Percentiles rank a stretch among this genome's conserved stretches.
Conservation (phyloP, 2,329 filamentous ascomycete species). For the Clarireedia sp. region DNA sequence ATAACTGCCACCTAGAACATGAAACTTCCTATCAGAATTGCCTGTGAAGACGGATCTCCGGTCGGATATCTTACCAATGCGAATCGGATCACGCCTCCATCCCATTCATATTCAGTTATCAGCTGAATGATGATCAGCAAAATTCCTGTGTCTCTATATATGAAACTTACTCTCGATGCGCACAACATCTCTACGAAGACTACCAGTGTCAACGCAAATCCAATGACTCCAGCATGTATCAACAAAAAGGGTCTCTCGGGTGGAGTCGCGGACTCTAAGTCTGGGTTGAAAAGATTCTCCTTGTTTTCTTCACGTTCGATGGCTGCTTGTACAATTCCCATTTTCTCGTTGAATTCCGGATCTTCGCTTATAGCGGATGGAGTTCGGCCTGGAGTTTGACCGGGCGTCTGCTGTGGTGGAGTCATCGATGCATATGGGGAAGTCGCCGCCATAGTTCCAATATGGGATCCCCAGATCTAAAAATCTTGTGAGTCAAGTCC, state of each 20-base stretch:
- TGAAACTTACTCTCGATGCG: constrained; percentile 10
- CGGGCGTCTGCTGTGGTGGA: constrained; percentile 5
- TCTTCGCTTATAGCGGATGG: constrained; percentile 10
- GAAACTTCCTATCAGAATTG: neutral
- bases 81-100: constrained; percentile 14
- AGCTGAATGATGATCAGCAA: constrained; percentile 4
- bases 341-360: constrained; percentile 13
- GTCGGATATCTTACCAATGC: constrained; percentile 6
- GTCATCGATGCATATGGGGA: constrained; percentile 13
- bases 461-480: constrained; percentile 20
- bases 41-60: neutral
- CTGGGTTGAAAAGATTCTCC: constrained; percentile 15
- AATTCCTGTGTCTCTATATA: neutral
- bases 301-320: constrained; percentile 17
- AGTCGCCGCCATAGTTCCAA: constrained; percentile 13
- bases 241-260: constrained; percentile 16
- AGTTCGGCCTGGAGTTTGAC: constrained; percentile 3
- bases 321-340: constrained; percentile 14
- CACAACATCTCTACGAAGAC: constrained; percentile 19
- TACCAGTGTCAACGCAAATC: constrained; percentile 16
- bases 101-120: constrained; percentile 17
- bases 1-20: constrained; percentile 10
- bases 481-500: neutral
- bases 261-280: constrained; percentile 10
- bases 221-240: constrained; percentile 15